Base-by-base conservation (phyloP, 345 rosid genomes). In the Eucalyptus sp. region DNA sequence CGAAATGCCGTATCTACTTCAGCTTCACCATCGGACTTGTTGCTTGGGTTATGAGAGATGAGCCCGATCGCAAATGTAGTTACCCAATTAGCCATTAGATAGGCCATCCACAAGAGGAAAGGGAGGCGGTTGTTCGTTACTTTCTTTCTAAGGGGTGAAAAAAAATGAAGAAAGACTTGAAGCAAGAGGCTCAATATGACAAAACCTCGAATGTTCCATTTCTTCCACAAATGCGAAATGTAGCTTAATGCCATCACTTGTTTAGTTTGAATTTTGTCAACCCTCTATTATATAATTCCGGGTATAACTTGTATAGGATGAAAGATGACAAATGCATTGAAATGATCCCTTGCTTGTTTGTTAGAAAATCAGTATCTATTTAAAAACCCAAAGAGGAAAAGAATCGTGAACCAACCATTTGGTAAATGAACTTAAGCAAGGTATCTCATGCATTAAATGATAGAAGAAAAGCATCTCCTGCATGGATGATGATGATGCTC, bases 1-100 rank as follows among this genome's bases (percentile, higher is more conserved):
- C 6, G 22, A 68, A 68, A 8, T 68, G 41, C 24, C 1, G 1
- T 16, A 31, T 66, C 18, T 31, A 17, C 37, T 31, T 66, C 79
- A 16, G 22, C 7, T 31, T 4, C 22, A 66, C 10, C 3, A 8
- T 0, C 12, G 2, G 2, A 8, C 11, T 3, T 15, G 11, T 16
- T 31, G 79, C 12, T 20, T 8, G 5, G 43, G 43, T 1, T 16
- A 41, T 5, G 79, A 68, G 79, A 31, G 79, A 68, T 31, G 22
- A 68, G 79, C 43, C 43, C 24, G 12, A 68, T 68, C 7, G 12
- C 43, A 31, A 31, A 31, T 68, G 43, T 33, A 31, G 43, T 41
- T 68, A 31, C 12, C 79, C 43, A 68, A 8, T 31, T 20, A 4
- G 24, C 43, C 43, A 68, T 68, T 18, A 16, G 37, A 68, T 31